Conservation (phyloP, 306 rosid genomes). For the Vigna mungo region DNA sequence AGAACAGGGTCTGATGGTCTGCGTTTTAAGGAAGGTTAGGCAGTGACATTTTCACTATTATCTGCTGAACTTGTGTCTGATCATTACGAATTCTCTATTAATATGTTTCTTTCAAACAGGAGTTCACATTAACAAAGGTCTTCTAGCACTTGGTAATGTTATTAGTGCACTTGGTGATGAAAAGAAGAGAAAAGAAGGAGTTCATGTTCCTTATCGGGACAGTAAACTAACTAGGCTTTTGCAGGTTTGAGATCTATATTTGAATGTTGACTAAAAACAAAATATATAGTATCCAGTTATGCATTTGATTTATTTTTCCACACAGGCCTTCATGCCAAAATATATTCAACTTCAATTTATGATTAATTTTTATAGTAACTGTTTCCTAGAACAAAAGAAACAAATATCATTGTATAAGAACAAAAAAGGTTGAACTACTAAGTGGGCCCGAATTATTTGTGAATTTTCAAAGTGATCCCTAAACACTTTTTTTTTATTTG, state of each 20-base stretch:
- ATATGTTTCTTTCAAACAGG: constrained; percentile 59
- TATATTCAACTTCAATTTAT: background rate
- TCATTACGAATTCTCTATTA: constrained; percentile 35
- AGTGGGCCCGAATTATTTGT: background rate
- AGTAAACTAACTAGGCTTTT: constrained; percentile 96
- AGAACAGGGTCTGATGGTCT: constrained; percentile 97
- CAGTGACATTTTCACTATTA: constrained; percentile 16
- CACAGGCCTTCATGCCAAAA: background rate
- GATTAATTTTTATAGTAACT: constrained; percentile 10
- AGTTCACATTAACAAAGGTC: constrained; percentile 94
- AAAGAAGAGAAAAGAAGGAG: constrained; percentile 94
- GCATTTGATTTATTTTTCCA: background rate
- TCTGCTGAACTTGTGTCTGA: constrained; percentile 8
- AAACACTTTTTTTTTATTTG: background rate
- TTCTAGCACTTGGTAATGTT: constrained; percentile 96
- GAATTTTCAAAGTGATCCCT: background rate
- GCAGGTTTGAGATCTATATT: constrained; percentile 68
- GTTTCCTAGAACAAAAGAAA: constrained; percentile 3
- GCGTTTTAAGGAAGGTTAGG: constrained; percentile 95
- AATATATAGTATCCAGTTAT: background rate
- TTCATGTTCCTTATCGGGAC: constrained; percentile 94
- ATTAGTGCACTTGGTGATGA: constrained; percentile 99
- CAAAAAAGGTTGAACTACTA: background rate
- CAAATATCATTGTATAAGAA: background rate
- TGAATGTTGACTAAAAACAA: background rate